Percentiles rank a stretch among this genome's conserved stretches.
Conservation (phyloP, 192 early-diverging fungal genomes). For the Thamnidium elegans region DNA sequence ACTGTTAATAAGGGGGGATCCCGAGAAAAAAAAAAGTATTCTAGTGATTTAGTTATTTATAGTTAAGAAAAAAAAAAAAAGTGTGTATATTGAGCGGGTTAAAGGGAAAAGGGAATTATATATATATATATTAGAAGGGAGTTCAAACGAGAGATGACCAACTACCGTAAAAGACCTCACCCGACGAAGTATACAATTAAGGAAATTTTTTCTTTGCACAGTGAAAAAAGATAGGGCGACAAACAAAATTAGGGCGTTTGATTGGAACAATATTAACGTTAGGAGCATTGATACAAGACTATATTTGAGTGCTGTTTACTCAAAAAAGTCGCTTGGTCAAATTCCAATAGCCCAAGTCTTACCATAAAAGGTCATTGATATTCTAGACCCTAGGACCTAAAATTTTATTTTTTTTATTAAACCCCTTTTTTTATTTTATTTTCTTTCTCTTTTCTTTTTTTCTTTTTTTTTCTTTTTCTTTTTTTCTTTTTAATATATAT, state of each 20-base stretch:
- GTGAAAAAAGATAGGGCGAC: background rate
- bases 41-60: too few species aligned
- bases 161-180: too few species aligned
- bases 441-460: slow-evolving; percentile 8
- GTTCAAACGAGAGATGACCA: too few species aligned
- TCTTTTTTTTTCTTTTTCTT: background rate
- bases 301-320: slow-evolving; percentile 2
- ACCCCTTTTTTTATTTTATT: background rate
- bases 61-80: too few species aligned
- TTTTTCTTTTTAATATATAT: background rate
- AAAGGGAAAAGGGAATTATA: too few species aligned
- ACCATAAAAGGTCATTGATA: slow-evolving; percentile 1
- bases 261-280: slow-evolving; percentile 4
- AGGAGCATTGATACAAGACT: slow-evolving; percentile 2
- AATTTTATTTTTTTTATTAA: slow-evolving; percentile 3
- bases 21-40: too few species aligned
- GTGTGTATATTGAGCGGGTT: too few species aligned
- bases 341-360: slow-evolving; percentile 13
- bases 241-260: background rate
- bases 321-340: slow-evolving; percentile 13
- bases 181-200: too few species aligned
- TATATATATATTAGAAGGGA: too few species aligned
- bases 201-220: too few species aligned
- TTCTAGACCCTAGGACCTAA: slow-evolving; percentile 20
- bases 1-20: too few species aligned